phyloP scores from a whole-genome alignment of 805 yeast genomes.

The Candida multigemmis region DNA sequence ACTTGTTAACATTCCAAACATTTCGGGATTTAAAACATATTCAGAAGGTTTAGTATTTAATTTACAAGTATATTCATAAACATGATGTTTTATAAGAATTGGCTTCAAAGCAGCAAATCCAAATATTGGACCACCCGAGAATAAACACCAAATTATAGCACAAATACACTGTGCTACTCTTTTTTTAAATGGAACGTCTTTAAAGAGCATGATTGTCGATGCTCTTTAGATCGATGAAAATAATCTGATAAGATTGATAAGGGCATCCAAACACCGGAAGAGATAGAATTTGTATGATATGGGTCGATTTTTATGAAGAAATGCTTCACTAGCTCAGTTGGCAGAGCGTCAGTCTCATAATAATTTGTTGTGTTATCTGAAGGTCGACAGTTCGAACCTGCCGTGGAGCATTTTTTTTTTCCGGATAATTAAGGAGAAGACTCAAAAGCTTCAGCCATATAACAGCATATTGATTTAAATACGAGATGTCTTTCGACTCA shows the following conservation, averaged over 20 bases:
- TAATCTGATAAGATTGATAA: too few relatives aligned
- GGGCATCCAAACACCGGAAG: too few relatives aligned
- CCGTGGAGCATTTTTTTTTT: conserved; percentile 30
- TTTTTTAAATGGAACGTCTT: conserved; percentile 4
- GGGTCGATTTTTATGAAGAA: too few relatives aligned
- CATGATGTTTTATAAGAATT: conserved; percentile 36
- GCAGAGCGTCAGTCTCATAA: conserved; percentile 20
- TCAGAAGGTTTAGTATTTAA: conserved; percentile 4
- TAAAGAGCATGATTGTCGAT: conserved; percentile 4
- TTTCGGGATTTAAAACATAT: conserved; percentile 4
- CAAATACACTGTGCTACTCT: conserved; percentile 32
- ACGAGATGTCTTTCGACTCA: too few relatives aligned
- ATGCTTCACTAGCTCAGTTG: conserved; percentile 18
- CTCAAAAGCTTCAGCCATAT: too few relatives aligned
- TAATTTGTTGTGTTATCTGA: conserved; percentile 23
- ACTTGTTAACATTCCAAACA: conserved; percentile 4
- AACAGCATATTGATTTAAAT: too few relatives aligned
- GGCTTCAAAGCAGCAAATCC: conserved; percentile 57
- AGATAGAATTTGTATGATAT: too few relatives aligned
- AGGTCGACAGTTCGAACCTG: conserved; percentile 41
- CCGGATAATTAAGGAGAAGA: too few relatives aligned
- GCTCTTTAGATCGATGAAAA: too few relatives aligned
- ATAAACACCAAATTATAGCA: conserved; percentile 46
- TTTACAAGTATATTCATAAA: conserved; percentile 36
- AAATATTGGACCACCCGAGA: conserved; percentile 51